phyloP scores from a whole-genome alignment of 2,329 filamentous ascomycete species.

The Fusarium longipes region DNA sequence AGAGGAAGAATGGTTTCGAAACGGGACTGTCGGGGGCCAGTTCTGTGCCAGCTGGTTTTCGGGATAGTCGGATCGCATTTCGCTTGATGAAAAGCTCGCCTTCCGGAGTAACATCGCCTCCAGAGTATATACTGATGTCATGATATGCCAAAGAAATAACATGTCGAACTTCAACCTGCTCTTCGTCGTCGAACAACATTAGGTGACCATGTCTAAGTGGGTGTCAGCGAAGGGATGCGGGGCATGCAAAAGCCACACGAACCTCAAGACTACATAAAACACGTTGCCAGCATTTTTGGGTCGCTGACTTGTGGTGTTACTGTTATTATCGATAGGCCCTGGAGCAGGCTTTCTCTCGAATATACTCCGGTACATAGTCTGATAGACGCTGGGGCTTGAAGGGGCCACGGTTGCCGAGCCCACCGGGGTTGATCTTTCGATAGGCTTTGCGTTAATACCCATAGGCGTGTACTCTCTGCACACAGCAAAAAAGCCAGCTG shows the following conservation, averaged over 20 bases:
- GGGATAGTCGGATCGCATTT: conserved; percentile 85
- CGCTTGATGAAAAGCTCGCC: conserved; percentile 96
- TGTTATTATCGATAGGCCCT: conserved; percentile 61
- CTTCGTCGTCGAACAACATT: conserved; percentile 96
- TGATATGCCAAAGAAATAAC: conserved; percentile 94
- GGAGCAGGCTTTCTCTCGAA: conserved; percentile 79
- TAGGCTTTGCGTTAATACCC: conserved; percentile 91
- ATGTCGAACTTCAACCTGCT: conserved; percentile 94
- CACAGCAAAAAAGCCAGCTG: conserved; percentile 94
- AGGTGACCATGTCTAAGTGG: conserved; percentile 83
- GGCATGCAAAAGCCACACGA: conserved; percentile 10
- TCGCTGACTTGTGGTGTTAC: conserved; percentile 61
- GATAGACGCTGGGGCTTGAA: conserved; percentile 93
- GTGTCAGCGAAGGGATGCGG: conserved; percentile 17
- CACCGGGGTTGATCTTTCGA: conserved; percentile 84
- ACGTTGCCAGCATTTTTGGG: conserved; percentile 82
- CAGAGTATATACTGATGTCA: conserved; percentile 84
- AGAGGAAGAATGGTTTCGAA: conserved; percentile 90
- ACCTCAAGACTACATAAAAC: conserved; percentile 90
- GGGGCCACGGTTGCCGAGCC: conserved; percentile 78
- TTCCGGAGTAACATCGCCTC: conserved; percentile 81
- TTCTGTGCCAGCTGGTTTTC: conserved; percentile 68
- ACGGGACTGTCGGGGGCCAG: conserved; percentile 64
- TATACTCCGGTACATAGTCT: conserved; percentile 96
- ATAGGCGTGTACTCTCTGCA: conserved; percentile 92